Percentiles rank a stretch among this genome's conserved stretches.
These are phyloP conservation scores for Dillenia suffruticosa DNA, from an alignment of 164 flowering plant genomes.

Conservation along the genomic window DNA sequence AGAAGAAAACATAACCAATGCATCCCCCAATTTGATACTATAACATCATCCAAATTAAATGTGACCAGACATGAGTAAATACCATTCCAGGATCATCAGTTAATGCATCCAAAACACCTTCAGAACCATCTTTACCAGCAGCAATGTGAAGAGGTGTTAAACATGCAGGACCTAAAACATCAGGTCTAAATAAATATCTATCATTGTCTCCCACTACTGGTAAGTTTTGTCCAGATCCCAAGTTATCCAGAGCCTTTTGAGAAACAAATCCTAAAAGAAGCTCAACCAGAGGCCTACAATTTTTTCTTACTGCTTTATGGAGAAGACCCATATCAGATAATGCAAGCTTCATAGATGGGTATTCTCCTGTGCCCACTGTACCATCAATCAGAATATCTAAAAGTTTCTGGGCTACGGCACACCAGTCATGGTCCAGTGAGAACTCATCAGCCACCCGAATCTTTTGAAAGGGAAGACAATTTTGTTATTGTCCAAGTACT, in stretches of 20 bases:
- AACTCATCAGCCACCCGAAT: slow-evolving; percentile 66
- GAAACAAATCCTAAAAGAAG: slow-evolving; percentile 49
- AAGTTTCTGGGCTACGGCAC: slow-evolving; percentile 75
- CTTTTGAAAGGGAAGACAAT: slow-evolving; percentile 46
- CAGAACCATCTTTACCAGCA: slow-evolving; percentile 53
- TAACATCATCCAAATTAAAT: no score
- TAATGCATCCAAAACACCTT: slow-evolving; percentile 64
- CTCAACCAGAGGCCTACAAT: slow-evolving; percentile 62
- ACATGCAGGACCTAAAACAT: slow-evolving; percentile 58
- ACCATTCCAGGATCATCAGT: slow-evolving; percentile 82
- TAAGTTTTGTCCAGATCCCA: slow-evolving; percentile 18
- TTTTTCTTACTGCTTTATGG: slow-evolving; percentile 69
- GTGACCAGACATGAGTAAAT: background rate
- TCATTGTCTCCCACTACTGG: slow-evolving; percentile 1
- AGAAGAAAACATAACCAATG: no score
- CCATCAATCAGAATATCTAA: slow-evolving; percentile 52
- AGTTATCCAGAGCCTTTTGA: slow-evolving; percentile 12
- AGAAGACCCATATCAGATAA: slow-evolving; percentile 59
- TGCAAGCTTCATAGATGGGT: slow-evolving; percentile 36
- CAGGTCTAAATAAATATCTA: slow-evolving; percentile 53
- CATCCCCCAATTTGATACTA: no score
- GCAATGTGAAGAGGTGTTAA: slow-evolving; percentile 90
- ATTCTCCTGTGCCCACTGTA: slow-evolving; percentile 37
- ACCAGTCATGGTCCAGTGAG: slow-evolving; percentile 79
- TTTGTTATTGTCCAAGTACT: slow-evolving; percentile 20